Conservation (phyloP, 257 asterid species). For the Solanum peruvianum region DNA sequence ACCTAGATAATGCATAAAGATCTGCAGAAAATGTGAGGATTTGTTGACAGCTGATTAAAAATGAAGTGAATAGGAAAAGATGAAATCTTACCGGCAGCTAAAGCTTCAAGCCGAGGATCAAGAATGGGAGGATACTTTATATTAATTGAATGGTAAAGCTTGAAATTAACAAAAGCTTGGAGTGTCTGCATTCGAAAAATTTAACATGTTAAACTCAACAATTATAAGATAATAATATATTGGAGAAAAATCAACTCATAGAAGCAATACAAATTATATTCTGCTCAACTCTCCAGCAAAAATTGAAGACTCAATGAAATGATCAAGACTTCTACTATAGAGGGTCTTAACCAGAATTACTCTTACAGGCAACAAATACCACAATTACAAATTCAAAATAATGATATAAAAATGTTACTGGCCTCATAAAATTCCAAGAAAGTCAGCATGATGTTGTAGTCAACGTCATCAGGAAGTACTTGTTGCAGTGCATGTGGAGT, state of each 20-base stretch:
- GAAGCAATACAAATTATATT: not conserved
- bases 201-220: not conserved
- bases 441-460: slow-evolving; percentile 76
- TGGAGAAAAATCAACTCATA: not conserved
- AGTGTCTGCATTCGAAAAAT: slow-evolving; percentile 55
- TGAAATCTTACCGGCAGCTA: slow-evolving; percentile 59
- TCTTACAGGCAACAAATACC: not conserved
- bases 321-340: not conserved
- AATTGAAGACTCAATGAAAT: not conserved
- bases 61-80: not conserved
- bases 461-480: slow-evolving; percentile 82
- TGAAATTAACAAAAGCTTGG: slow-evolving; percentile 62
- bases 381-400: not conserved
- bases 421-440: slow-evolving; percentile 94
- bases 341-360: not conserved
- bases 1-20: slow-evolving; percentile 84
- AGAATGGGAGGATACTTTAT: slow-evolving; percentile 86
- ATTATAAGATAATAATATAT: not conserved
- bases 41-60: not conserved
- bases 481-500: slow-evolving; percentile 98
- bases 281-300: not conserved
- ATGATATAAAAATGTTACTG: not conserved
- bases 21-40: slow-evolving; percentile 41
- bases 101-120: slow-evolving; percentile 76
- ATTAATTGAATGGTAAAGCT: slow-evolving; percentile 64